These are phyloP conservation scores for Neospermospora avenae DNA, from an alignment of 2,329 filamentous ascomycete genomes.

Conservation along the genomic window DNA sequence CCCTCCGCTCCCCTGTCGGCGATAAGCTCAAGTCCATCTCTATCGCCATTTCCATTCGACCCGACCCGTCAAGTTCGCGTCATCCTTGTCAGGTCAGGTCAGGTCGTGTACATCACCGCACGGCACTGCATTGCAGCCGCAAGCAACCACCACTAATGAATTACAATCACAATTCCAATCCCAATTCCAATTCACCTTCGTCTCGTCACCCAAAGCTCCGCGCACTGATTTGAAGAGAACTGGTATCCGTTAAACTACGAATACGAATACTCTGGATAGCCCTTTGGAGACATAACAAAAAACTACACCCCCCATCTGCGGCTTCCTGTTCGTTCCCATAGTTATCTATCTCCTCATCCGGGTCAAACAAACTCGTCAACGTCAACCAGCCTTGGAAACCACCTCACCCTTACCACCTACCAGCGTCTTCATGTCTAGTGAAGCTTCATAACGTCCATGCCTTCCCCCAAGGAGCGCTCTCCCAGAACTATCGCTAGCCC, in stretches of 20 bases:
- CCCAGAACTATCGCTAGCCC: slow-evolving; percentile 21
- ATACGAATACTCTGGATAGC: too few species aligned
- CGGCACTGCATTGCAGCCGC: too few species aligned
- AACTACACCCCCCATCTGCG: slow-evolving; percentile 6
- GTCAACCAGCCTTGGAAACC: too few species aligned
- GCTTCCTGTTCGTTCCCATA: slow-evolving; percentile 4
- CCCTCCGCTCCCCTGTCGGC: background rate
- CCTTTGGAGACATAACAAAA: too few species aligned
- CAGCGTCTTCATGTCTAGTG: slow-evolving; percentile 25
- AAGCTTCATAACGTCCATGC: slow-evolving; percentile 33
- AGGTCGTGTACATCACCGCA: background rate
- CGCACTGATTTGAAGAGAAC: background rate
- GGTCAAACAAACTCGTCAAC: background rate
- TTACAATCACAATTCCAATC: background rate
- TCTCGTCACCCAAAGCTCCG: background rate
- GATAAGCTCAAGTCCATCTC: slow-evolving; percentile 8
- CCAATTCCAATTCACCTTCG: background rate
- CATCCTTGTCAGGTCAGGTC: slow-evolving; percentile 3
- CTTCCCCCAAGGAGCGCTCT: slow-evolving; percentile 28
- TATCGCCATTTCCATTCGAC: slow-evolving; percentile 7
- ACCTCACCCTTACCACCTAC: background rate
- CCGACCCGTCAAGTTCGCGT: slow-evolving; percentile 10
- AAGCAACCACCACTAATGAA: background rate
- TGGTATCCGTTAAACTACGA: too few species aligned
- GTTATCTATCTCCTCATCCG: background rate